Base-by-base conservation (phyloP, 2,329 filamentous ascomycete species). In the Diaporthe citrichinensis region DNA sequence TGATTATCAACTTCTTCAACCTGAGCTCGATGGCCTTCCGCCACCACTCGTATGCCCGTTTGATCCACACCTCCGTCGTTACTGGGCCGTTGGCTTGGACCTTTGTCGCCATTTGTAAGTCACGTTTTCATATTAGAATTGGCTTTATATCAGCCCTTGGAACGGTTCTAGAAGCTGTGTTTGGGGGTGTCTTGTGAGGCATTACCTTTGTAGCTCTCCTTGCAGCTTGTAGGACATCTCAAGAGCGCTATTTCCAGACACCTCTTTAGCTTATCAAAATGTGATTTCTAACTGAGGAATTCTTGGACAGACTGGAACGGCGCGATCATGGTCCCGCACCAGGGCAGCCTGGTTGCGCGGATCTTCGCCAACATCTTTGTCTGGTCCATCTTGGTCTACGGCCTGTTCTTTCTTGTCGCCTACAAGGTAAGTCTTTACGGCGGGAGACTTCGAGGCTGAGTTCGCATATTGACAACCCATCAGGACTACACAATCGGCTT, bases 281-380 rank as follows among this genome's bases (percentile, higher is more conserved):
- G 17, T 17, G 17, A 23, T 49, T 20, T 34, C 41, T 65, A n/a
- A 49, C 25, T n/a, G 39, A 23, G 34, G 15, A 20, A 31, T 34
- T 31, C 1, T 20, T 17, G 41, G 20, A 65, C 41, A 65, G 61
- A 96, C 87, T 98, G 95, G 94, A 94, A 95, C 79, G 95, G 95
- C 12, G 95, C 95, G 28, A 92, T 96, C 65, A 94, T 94, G 82
- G 90, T 96, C n/a, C 87, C 87, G n/a, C 88, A 94, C 81, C 89
- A 92, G 10, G 86, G 92, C 74, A 90, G 87, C 75, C 84, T 95
- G 6, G 88, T 93, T 2, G 93, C 94, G n/a, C 88, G 94, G 65
- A 92, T 98, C 78, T 90, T 97, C 34, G 95, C 94, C 71, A 98
- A 98, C 82, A 87, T 98, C 78, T 95, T 95, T 79, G 94, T 98